Percentiles rank a stretch among this genome's conserved stretches.
phyloP scores from a whole-genome alignment of 2,329 filamentous ascomycete species.

The Pyrenophora tritici-repentis region DNA sequence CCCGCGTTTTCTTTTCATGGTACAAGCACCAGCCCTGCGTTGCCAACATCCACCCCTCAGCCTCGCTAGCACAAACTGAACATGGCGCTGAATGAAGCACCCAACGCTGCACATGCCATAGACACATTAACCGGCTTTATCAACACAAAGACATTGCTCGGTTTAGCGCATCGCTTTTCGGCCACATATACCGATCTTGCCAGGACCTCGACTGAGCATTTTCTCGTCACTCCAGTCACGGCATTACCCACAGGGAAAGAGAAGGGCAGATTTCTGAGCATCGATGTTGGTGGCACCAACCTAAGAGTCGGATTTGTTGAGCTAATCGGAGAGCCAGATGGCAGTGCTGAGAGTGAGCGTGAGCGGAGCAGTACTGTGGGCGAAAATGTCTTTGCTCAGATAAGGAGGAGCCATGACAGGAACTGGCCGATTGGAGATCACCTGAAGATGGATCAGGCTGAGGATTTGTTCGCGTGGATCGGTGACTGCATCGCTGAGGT shows the following conservation, averaged over 20 bases:
- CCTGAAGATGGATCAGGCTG: slow-evolving; percentile 73
- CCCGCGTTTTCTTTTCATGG: slow-evolving; percentile 1
- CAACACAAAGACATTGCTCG: slow-evolving; percentile 37
- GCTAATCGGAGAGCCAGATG: slow-evolving; percentile 55
- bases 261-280: slow-evolving; percentile 62
- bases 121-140: slow-evolving; percentile 42
- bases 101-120: slow-evolving; percentile 22
- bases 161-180: slow-evolving; percentile 43
- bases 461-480: slow-evolving; percentile 81
- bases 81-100: slow-evolving; percentile 23
- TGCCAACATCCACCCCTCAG: neutral
- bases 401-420: slow-evolving; percentile 67
- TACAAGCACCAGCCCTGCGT: slow-evolving; percentile 12
- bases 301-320: slow-evolving; percentile 71
- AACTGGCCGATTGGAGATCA: slow-evolving; percentile 76
- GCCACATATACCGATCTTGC: slow-evolving; percentile 44
- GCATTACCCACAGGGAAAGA: slow-evolving; percentile 60
- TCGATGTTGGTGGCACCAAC: slow-evolving; percentile 67
- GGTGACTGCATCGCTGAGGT: slow-evolving; percentile 76
- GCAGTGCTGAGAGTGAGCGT: slow-evolving; percentile 14
- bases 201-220: slow-evolving; percentile 45
- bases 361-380: slow-evolving; percentile 26
- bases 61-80: slow-evolving; percentile 7
- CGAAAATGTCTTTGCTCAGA: slow-evolving; percentile 41
- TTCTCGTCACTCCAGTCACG: slow-evolving; percentile 48